Conservation (phyloP, 2,329 filamentous ascomycete genomes). For the Thyridium curvatum region DNA sequence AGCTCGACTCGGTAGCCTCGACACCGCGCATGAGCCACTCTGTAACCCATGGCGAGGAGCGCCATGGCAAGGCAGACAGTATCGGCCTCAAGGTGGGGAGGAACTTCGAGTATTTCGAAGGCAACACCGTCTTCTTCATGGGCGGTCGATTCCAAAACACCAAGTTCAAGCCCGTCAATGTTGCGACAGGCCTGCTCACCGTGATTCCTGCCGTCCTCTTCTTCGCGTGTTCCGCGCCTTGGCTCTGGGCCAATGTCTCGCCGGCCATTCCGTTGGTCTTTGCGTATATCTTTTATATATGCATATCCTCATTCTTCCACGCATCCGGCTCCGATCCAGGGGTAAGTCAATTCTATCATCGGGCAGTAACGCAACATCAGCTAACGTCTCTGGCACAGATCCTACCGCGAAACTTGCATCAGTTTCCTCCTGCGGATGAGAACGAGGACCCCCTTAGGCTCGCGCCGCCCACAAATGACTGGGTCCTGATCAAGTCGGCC, state of each 20-base stretch:
- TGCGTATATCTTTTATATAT: conserved; percentile 85
- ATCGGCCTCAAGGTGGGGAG: conserved; percentile 52
- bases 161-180: conserved; percentile 78
- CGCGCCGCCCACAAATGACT: conserved; percentile 84
- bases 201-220: conserved; percentile 75
- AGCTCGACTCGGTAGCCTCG: conserved; percentile 74
- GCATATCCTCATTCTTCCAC: conserved; percentile 88
- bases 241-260: conserved; percentile 79
- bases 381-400: conserved; percentile 50
- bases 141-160: conserved; percentile 86
- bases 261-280: conserved; percentile 86
- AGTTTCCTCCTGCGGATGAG: conserved; percentile 69
- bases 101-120: conserved; percentile 89
- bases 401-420: conserved; percentile 84
- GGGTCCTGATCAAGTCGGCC: conserved; percentile 83
- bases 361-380: conserved; percentile 9
- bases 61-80: conserved; percentile 27
- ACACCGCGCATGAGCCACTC: conserved; percentile 55
- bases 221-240: conserved; percentile 77
- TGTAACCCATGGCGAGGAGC: conserved; percentile 9
- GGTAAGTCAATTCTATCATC: conserved; percentile 46
- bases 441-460: conserved; percentile 75
- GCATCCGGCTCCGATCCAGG: conserved; percentile 90
- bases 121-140: conserved; percentile 86
- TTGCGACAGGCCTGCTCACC: conserved; percentile 77